phyloP scores from a whole-genome alignment of 805 yeast genomes.

The Metschnikowia proteae region DNA sequence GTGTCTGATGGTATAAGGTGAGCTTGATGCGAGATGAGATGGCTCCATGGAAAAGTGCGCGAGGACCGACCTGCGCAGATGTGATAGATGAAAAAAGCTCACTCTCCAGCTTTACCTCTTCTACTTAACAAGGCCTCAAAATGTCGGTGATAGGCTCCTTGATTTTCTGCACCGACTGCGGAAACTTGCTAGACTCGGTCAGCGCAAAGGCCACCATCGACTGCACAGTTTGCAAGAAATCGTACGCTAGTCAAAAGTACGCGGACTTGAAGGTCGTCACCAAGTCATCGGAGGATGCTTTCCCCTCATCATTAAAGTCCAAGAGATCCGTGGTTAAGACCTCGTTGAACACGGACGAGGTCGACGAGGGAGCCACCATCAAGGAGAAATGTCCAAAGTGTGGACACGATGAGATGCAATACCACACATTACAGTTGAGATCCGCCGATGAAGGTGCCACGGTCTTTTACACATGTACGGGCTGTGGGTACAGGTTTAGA shows the following conservation, averaged over 20 bases:
- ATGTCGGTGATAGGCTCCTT: constrained; percentile 97
- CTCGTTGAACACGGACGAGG: constrained; percentile 64
- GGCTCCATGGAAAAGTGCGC: constrained; percentile 1
- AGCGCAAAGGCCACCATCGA: constrained; percentile 46
- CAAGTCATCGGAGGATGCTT: constrained; percentile 85
- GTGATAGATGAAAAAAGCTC: not conserved
- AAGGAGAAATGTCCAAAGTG: constrained; percentile 98
- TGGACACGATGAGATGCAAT: constrained; percentile 97
- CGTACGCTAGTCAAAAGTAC: constrained; percentile 50
- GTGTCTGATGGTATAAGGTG: not conserved
- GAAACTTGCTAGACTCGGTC: constrained; percentile 76
- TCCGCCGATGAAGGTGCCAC: constrained; percentile 99
- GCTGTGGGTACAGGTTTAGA: constrained; percentile 90
- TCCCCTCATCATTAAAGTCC: constrained; percentile 78
- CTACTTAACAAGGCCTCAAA: constrained; percentile 1
- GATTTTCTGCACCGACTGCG: constrained; percentile 91
- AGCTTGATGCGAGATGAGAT: constrained; percentile 3
- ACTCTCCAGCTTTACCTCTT: constrained; percentile 1
- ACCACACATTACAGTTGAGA: constrained; percentile 92
- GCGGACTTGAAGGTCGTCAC: constrained; percentile 83
- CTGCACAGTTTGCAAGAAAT: constrained; percentile 51
- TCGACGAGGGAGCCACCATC: constrained; percentile 94
- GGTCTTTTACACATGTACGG: constrained; percentile 93
- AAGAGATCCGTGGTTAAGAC: constrained; percentile 92
- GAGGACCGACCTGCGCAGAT: constrained; percentile 2